Evolutionary conservation across 2,329 filamentous ascomycete genomes (phyloP).

Genomic region (Stenocarpella maydis): DNA sequence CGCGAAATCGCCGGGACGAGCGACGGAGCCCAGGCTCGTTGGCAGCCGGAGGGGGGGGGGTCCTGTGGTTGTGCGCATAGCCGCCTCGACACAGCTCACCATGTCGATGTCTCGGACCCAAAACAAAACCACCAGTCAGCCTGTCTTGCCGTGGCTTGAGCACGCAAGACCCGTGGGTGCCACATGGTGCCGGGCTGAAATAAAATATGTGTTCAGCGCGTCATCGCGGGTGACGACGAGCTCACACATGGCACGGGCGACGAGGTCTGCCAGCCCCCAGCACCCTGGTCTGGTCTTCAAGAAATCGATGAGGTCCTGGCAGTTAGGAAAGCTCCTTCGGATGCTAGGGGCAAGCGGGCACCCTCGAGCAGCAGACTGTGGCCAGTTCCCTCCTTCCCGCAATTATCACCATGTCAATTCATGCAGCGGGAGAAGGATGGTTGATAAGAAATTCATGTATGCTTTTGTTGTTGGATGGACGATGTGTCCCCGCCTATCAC

Average conservation of each 20-base stretch:
- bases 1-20: neutral
- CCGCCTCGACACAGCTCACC: neutral
- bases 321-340: neutral
- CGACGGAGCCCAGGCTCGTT: neutral
- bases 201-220: neutral
- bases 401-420: neutral
- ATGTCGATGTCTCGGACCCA: neutral
- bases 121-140: neutral
- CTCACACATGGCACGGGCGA: neutral
- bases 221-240: neutral
- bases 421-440: neutral
- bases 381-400: neutral
- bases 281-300: neutral
- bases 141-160: neutral
- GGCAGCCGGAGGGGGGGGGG: neutral
- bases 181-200: neutral
- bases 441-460: neutral
- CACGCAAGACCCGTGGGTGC: no score
- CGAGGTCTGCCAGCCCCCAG: neutral
- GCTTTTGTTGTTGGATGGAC: slow-evolving; percentile 22
- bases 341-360: neutral
- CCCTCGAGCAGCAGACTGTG: neutral
- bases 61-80: neutral
- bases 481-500: neutral
- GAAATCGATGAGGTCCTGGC: neutral